phyloP scores from a whole-genome alignment of 2,329 filamentous ascomycete genomes.

The Pestalotiopsis fici region DNA sequence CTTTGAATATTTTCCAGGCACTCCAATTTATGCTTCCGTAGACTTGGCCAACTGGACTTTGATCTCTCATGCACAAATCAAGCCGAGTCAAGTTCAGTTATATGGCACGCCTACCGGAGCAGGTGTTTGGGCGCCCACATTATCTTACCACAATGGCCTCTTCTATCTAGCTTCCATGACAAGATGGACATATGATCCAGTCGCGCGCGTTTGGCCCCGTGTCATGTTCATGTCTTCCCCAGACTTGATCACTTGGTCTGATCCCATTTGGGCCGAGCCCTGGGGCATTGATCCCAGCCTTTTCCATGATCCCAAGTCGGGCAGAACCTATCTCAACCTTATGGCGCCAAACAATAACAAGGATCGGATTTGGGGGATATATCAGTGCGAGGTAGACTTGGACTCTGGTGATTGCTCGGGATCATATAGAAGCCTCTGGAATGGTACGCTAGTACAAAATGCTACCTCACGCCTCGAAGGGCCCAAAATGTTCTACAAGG shows the following conservation, averaged over 20 bases:
- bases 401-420: constrained; percentile 18
- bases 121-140: constrained; percentile 37
- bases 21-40: constrained; percentile 39
- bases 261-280: constrained; percentile 26
- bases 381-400: constrained; percentile 22
- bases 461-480: constrained; percentile 36
- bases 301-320: constrained; percentile 11
- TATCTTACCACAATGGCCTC: constrained; percentile 26
- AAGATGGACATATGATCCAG: constrained; percentile 23
- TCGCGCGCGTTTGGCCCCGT: constrained; percentile 34
- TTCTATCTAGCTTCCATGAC: constrained; percentile 33
- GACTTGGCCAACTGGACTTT: constrained; percentile 29
- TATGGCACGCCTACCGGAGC: constrained; percentile 13
- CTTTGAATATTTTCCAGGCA: constrained; percentile 60
- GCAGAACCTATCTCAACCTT: constrained; percentile 23
- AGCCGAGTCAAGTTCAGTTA: neutral
- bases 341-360: constrained; percentile 14
- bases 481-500: constrained; percentile 39
- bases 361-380: constrained; percentile 24
- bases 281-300: constrained; percentile 12
- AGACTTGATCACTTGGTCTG: constrained; percentile 18
- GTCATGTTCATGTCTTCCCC: constrained; percentile 23
- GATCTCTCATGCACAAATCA: neutral
- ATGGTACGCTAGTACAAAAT: constrained; percentile 29
- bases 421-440: constrained; percentile 20